phyloP scores from a whole-genome alignment of 768 basidiomycete species.

The Tulasnella sp. region DNA sequence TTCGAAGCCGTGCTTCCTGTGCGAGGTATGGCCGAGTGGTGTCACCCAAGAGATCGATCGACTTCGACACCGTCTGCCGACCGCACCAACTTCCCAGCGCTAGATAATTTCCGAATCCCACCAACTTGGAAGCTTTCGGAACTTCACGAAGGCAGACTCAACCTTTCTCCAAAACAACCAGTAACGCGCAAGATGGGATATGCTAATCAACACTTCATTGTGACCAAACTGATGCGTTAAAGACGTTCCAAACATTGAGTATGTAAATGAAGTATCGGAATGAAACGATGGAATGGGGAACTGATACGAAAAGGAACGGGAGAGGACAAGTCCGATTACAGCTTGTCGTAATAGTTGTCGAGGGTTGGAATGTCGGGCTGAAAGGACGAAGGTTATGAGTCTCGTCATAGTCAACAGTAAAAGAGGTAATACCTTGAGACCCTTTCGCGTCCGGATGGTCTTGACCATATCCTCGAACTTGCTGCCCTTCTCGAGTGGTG shows the following conservation, averaged over 20 bases:
- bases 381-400: slow-evolving; percentile 21
- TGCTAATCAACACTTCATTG: not conserved
- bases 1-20: not conserved
- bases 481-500: slow-evolving; percentile 81
- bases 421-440: slow-evolving; percentile 65
- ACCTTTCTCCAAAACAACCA: not conserved
- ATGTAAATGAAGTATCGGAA: not conserved
- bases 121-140: no score
- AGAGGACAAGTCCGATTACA: slow-evolving; percentile 27
- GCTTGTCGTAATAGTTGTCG: slow-evolving; percentile 91
- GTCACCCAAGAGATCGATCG: not conserved
- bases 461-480: slow-evolving; percentile 82
- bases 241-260: slow-evolving; percentile 1
- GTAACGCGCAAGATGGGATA: not conserved
- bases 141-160: not conserved
- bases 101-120: not conserved
- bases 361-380: slow-evolving; percentile 82
- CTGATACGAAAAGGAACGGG: not conserved
- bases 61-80: not conserved
- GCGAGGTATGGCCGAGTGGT: not conserved
- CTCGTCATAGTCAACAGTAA: not conserved
- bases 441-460: slow-evolving; percentile 83
- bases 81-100: not conserved
- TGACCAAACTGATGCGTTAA: not conserved
- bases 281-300: not conserved